Evolutionary conservation across 2,329 filamentous ascomycete species (phyloP).

Genomic region (Trichoderma sp.): DNA sequence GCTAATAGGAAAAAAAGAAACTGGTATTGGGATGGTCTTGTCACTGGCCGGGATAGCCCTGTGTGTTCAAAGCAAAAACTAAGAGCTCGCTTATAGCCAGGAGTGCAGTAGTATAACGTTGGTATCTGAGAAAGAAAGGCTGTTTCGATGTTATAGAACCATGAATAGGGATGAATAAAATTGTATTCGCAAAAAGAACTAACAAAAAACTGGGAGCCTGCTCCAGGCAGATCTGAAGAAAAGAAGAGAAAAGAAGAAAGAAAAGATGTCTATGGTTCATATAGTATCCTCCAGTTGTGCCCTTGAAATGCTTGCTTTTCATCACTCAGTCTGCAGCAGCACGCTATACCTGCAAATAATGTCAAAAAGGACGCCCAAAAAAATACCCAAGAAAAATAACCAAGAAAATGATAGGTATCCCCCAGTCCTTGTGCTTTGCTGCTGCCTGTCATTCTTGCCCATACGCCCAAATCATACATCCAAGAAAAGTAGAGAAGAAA

Average conservation of each 20-base stretch:
- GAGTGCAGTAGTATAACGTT: neutral
- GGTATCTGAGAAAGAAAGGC: neutral
- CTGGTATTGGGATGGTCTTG: conserved; percentile 77
- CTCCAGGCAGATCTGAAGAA: conserved; percentile 24
- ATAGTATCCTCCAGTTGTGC: conserved; percentile 8
- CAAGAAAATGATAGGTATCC: conserved; percentile 14
- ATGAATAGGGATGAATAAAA: conserved; percentile 14
- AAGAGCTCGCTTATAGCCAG: conserved; percentile 10
- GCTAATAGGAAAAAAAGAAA: conserved; percentile 57
- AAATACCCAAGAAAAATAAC: neutral
- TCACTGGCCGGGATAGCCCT: conserved; percentile 79
- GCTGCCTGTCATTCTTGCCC: conserved; percentile 16
- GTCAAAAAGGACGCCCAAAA: neutral
- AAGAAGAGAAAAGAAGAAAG: neutral
- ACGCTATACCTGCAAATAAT: conserved; percentile 19
- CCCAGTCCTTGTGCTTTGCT: neutral
- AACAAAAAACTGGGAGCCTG: conserved; percentile 5
- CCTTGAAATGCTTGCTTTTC: conserved; percentile 10
- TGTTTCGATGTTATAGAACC: neutral
- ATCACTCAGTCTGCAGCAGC: conserved; percentile 13
- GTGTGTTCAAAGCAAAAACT: conserved; percentile 71
- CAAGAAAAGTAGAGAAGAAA: neutral
- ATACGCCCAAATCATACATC: conserved; percentile 14
- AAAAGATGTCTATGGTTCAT: conserved; percentile 1
- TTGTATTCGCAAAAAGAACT: neutral